Base-by-base conservation (phyloP, 495 filamentous ascomycete genomes). In the Talaromyces liani region DNA sequence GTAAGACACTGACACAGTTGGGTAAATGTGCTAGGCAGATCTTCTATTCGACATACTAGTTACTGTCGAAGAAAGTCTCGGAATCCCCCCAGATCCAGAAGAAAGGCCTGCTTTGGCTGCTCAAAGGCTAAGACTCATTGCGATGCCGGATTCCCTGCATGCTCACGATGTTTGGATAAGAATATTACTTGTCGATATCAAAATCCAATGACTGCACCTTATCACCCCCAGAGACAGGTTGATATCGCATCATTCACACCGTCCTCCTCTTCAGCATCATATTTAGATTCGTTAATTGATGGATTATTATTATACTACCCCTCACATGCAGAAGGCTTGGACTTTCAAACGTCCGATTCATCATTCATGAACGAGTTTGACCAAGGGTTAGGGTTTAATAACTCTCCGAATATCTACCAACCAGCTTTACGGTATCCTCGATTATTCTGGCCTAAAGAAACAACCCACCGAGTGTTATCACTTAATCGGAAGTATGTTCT, bases 1-100 rank as follows among this genome's bases (percentile, higher is more conserved):
- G 22, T 24, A 24, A 34, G 31, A 31, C 14, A 34, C 12, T 58
- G 9, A 34, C n/a, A 34, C 12, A 16, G 1, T 6, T 2, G 3
- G 27, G n/a, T 33, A 34, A 34, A 58, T 27, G 18, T 58, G 12
- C 31, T 27, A 58, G 55, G 25, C 55, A 58, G 55, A 16, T 58
- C 55, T 29, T 34, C 27, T 58, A 58, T 34, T 34, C 25, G 55
- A 58, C 55, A 58, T 58, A 24, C 27, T 33, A 58, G 55, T 27
- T 58, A 58, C 55, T 58, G 55, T 14, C 55, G 55, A 58, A 58
- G 27, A 6, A 58, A 58, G 27, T 58, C 55, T 33, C 55, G 55
- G 27, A 58, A 58, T 34, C 55, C 55, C 27, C 55, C 55, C 1
- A 58, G 31, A 34, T 34, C 55, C 0, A 29, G 55, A 33, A 58